Conservation (phyloP, 441 rosid species). For the Adansonia gregorii region DNA sequence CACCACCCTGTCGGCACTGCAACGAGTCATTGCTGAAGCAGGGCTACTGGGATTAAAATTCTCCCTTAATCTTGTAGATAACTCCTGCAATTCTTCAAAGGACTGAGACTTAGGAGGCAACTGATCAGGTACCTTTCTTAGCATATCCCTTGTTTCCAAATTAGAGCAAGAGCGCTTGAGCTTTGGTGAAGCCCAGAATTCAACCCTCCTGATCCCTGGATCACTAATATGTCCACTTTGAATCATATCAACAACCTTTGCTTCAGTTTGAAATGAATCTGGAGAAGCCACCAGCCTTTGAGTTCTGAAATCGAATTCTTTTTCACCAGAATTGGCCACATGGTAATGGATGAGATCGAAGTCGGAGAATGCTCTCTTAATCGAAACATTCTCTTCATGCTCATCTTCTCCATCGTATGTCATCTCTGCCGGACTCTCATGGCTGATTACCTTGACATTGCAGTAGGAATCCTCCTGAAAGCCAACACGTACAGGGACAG, state of each 20-base stretch:
- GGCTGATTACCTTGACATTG: constrained; percentile 38
- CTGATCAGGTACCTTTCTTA: constrained; percentile 37
- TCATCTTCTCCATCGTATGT: constrained; percentile 81
- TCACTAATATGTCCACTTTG: constrained; percentile 79
- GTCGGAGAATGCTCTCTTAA: constrained; percentile 55
- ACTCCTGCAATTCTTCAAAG: constrained; percentile 42
- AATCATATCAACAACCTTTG: constrained; percentile 34
- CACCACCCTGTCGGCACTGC: constrained; percentile 87
- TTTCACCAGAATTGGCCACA: constrained; percentile 33
- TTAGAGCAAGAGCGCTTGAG: constrained; percentile 87
- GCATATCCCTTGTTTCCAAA: constrained; percentile 54
- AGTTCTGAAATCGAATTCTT: constrained; percentile 30
- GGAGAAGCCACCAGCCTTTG: constrained; percentile 29
- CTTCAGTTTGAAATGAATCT: constrained; percentile 37
- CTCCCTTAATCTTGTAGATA: constrained; percentile 32
- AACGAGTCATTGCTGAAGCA: constrained; percentile 51
- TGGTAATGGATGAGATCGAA: constrained; percentile 46
- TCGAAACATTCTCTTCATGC: constrained; percentile 56
- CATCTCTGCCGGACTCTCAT: constrained; percentile 45
- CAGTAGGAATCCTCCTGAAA: constrained; percentile 28
- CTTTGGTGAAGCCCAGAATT: constrained; percentile 65
- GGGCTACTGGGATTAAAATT: constrained; percentile 45
- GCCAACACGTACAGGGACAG: constrained; percentile 8
- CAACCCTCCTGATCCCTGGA: constrained; percentile 64
- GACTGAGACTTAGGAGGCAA: constrained; percentile 46